Evolutionary conservation across 1,284 basidiomycete species (phyloP), one percentile per base, ranked within the genome.

Genomic region (Ceratobasidium sp.): DNA sequence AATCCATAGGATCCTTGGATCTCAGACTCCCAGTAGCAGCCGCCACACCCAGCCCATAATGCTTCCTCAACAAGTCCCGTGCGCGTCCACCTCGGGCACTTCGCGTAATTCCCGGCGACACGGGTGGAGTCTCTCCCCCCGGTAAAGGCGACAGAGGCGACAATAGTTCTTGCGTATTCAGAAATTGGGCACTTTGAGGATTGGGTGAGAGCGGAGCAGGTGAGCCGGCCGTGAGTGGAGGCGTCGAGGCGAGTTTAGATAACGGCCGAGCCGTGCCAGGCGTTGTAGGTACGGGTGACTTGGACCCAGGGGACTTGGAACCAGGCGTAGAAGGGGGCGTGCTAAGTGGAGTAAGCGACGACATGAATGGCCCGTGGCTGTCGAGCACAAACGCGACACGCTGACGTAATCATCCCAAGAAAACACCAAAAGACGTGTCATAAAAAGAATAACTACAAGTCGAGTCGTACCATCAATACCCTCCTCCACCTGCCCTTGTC

Each of bases 11-110:
- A 77, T 93, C 90, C 68, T 81, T 81, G 54, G 77, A 80, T 49
- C 83, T 47, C 81, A 85, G 20, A 34, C 82, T 81, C 3, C 89
- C 83, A 17, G 84, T 82, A 25, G 90, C 90, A 35, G 87, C 86
- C 0, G 88, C 87, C 34, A 91, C 79, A 35, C 87, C 89, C 25
- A 94, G 77, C 3, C 92, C 91, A 82, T 94, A 94, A 75, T 94
- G 92, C 74, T 91, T 92, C 75, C 92, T 82, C 68, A 94, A 75
- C 58, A 93, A 76, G 76, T 93, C 90, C 72, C 89, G 82, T 15
- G 91, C 91, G n/a, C 87, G 83, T 38, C 65, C 53, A 27, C 62
- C 32, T 29, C 65, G n/a, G n/a, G n/a, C 29, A 12, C 50, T n/a
- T 2, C 65, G 52, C 27, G 27, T 7, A 13, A 55, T 29, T 22